phyloP scores from a whole-genome alignment of 108 stramenopile species.

The Fragilariopsis cylindrus region DNA sequence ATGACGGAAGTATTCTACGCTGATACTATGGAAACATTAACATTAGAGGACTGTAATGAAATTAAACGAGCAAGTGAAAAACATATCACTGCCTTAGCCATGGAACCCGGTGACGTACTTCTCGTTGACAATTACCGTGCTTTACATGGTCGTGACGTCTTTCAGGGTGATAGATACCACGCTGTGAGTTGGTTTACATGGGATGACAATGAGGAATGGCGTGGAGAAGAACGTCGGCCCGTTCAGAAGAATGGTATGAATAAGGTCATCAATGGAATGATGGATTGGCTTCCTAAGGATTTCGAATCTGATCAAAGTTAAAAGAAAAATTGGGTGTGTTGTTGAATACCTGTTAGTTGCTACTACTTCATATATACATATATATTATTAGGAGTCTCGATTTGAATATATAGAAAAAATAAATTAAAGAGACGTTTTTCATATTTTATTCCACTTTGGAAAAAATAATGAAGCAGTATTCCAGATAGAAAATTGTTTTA shows the following conservation, averaged over 20 bases:
- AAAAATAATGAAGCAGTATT: too few species aligned
- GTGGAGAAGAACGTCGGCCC: constrained; percentile 83
- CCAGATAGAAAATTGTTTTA: too few species aligned
- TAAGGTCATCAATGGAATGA: constrained; percentile 83
- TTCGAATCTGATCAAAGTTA: constrained; percentile 84
- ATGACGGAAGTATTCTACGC: constrained; percentile 95
- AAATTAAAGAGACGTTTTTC: too few species aligned
- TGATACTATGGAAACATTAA: constrained; percentile 82
- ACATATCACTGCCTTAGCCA: constrained; percentile 86
- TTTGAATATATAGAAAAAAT: too few species aligned
- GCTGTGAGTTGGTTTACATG: constrained; percentile 92
- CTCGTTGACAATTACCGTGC: constrained; percentile 92
- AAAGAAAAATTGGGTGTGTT: neutral
- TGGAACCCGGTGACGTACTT: constrained; percentile 92
- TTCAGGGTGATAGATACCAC: constrained; percentile 90
- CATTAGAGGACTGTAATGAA: constrained; percentile 83
- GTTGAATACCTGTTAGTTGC: too few species aligned
- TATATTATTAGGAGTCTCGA: too few species aligned
- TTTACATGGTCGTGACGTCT: constrained; percentile 89
- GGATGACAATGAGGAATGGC: constrained; percentile 84
- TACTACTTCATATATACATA: too few species aligned
- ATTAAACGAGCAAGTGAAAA: constrained; percentile 86
- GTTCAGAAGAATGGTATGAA: constrained; percentile 90
- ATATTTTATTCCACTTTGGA: too few species aligned
- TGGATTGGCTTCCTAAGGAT: constrained; percentile 93